Evolutionary conservation across 768 basidiomycete genomes (phyloP).

Genomic region (Mycena vitilis): DNA sequence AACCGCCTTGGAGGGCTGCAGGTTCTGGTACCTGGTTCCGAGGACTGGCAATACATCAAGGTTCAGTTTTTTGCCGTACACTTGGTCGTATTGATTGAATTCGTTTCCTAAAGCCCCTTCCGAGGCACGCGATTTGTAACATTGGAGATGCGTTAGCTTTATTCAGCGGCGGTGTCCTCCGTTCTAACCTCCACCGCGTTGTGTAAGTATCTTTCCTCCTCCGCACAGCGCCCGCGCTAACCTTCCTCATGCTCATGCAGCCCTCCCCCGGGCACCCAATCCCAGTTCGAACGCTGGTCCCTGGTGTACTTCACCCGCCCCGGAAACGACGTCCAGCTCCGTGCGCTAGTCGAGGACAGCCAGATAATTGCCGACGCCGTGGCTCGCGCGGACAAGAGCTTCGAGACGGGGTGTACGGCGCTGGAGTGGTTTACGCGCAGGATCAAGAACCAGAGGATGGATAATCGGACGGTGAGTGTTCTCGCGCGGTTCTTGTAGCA

Average conservation of each 20-base stretch:
- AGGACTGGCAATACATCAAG: constrained; percentile 77
- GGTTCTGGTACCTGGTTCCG: constrained; percentile 69
- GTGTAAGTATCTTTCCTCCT: background rate
- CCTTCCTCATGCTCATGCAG: constrained; percentile 43
- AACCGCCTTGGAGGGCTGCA: constrained; percentile 79
- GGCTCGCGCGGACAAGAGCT: constrained; percentile 49
- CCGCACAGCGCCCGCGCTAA: constrained; percentile 23
- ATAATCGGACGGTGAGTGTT: constrained; percentile 53
- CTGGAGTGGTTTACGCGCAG: constrained; percentile 59
- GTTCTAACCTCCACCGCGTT: constrained; percentile 59
- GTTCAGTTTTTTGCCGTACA: no score
- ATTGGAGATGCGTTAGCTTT: constrained; percentile 71
- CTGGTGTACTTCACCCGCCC: constrained; percentile 78
- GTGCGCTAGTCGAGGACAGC: constrained; percentile 64
- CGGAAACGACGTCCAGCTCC: constrained; percentile 61
- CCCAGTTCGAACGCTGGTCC: constrained; percentile 67
- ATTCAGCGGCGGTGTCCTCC: constrained; percentile 72
- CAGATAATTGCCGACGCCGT: constrained; percentile 59
- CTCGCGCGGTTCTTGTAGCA: background rate
- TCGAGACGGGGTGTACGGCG: constrained; percentile 51
- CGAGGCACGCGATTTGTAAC: constrained; percentile 70
- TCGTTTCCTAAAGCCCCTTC: constrained; percentile 60
- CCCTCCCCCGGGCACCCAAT: constrained; percentile 70
- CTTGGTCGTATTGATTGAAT: no score
- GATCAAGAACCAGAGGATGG: constrained; percentile 57